Conservation (phyloP, 177 flowering plant genomes). For the Vitis hybrid region DNA sequence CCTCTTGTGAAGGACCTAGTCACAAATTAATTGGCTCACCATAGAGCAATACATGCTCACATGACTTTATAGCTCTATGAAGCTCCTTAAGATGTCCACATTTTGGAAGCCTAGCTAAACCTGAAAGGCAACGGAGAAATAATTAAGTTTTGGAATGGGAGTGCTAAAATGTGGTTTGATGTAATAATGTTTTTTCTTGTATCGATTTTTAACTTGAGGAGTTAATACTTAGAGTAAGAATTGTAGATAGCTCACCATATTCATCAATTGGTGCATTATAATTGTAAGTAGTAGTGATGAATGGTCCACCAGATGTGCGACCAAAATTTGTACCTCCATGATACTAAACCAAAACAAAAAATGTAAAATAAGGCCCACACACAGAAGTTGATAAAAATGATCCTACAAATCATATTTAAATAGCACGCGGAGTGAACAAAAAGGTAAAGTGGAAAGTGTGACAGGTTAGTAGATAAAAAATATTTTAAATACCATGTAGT, state of each 20-base stretch:
- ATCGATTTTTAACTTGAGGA: neutral
- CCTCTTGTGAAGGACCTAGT: constrained; percentile 86
- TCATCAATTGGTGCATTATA: constrained; percentile 99
- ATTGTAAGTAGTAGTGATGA: constrained; percentile 97
- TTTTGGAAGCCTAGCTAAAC: constrained; percentile 85
- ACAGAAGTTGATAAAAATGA: neutral
- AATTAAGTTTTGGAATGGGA: neutral
- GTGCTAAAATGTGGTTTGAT: neutral
- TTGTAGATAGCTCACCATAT: constrained; percentile 61
- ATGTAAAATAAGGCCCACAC: neutral
- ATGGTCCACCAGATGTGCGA: constrained; percentile 94
- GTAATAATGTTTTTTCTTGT: neutral
- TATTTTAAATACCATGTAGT: constrained; percentile 78
- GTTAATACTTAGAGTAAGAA: neutral
- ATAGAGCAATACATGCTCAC: constrained; percentile 65
- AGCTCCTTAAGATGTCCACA: constrained; percentile 97
- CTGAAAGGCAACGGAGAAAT: constrained; percentile 34
- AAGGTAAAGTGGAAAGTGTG: neutral
- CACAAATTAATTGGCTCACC: constrained; percentile 43
- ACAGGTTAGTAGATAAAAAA: neutral
- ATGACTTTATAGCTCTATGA: constrained; percentile 73
- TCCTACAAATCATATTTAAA: neutral
- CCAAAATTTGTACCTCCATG: constrained; percentile 99
- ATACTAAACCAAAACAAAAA: constrained; percentile 46
- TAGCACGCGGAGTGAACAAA: neutral